These are phyloP conservation scores for Candida nonsorbophila DNA, from an alignment of 805 yeast species.

Conservation along the genomic window DNA sequence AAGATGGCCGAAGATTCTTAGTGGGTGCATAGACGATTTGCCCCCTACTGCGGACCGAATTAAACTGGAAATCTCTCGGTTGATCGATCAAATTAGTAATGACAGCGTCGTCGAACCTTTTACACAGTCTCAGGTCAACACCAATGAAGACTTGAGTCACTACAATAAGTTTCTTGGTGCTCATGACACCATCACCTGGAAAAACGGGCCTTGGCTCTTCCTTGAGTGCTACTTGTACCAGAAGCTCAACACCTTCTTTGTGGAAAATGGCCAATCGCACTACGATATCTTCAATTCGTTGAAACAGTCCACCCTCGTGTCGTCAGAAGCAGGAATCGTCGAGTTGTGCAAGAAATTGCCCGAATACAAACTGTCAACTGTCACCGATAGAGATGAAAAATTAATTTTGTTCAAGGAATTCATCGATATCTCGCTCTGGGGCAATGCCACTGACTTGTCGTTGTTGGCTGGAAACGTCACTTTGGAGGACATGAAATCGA, in stretches of 20 bases:
- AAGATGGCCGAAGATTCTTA: slow-evolving; percentile 85
- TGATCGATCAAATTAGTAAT: slow-evolving; percentile 29
- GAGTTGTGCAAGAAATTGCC: slow-evolving; percentile 68
- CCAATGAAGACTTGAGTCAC: slow-evolving; percentile 44
- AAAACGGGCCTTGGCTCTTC: slow-evolving; percentile 84
- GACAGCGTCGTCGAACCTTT: slow-evolving; percentile 29
- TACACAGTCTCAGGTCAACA: slow-evolving; percentile 25
- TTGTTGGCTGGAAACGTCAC: slow-evolving; percentile 78
- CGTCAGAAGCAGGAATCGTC: slow-evolving; percentile 70
- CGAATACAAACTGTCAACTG: slow-evolving; percentile 22
- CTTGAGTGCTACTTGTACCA: slow-evolving; percentile 85
- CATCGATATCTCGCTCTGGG: slow-evolving; percentile 90
- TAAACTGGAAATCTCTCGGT: too few relatives aligned
- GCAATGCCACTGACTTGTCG: slow-evolving; percentile 94
- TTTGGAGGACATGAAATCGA: slow-evolving; percentile 80
- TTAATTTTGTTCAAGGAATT: slow-evolving; percentile 72
- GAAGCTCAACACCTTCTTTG: slow-evolving; percentile 43
- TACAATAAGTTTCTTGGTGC: slow-evolving; percentile 48
- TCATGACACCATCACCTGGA: slow-evolving; percentile 52
- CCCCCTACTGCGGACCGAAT: too few relatives aligned
- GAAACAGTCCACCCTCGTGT: slow-evolving; percentile 69
- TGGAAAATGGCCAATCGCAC: slow-evolving; percentile 13
- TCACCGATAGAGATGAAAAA: slow-evolving; percentile 36
- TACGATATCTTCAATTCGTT: slow-evolving; percentile 72
- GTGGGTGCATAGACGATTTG: slow-evolving; percentile 43